A percentile compares a stretch with the other conserved stretches of the same genome.
phyloP scores from a whole-genome alignment of 305 asterid genomes.

The Solanum chacoense region DNA sequence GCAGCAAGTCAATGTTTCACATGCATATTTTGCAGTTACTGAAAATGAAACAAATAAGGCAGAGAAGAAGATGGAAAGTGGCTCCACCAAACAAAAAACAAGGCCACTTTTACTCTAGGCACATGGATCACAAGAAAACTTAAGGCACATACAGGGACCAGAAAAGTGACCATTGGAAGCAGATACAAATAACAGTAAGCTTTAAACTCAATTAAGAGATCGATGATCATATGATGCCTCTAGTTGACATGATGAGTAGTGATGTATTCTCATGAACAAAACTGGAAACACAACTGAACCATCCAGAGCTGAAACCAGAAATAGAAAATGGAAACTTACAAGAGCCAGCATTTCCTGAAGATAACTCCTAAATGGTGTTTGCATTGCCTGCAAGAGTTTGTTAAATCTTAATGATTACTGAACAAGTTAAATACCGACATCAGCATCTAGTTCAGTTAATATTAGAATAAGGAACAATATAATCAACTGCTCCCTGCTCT shows the following conservation, averaged over 20 bases:
- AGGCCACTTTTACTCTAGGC: neutral
- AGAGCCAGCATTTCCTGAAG: conserved; percentile 78
- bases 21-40: neutral
- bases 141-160: neutral
- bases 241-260: neutral
- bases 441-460: neutral
- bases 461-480: neutral
- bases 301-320: neutral
- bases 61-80: neutral
- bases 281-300: neutral
- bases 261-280: neutral
- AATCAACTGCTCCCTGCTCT: neutral
- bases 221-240: neutral
- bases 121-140: neutral
- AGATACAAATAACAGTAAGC: neutral
- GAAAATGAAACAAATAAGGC: neutral
- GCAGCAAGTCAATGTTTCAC: neutral
- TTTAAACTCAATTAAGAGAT: neutral
- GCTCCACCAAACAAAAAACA: neutral
- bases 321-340: conserved; percentile 30
- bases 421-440: neutral
- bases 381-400: conserved; percentile 43
- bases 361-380: conserved; percentile 74
- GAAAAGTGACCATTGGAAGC: neutral
- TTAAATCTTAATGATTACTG: neutral